Percentiles rank a stretch among this genome's conserved stretches.
These are phyloP conservation scores for Balakata baccata DNA, from an alignment of 345 rosid genomes.

Conservation along the genomic window DNA sequence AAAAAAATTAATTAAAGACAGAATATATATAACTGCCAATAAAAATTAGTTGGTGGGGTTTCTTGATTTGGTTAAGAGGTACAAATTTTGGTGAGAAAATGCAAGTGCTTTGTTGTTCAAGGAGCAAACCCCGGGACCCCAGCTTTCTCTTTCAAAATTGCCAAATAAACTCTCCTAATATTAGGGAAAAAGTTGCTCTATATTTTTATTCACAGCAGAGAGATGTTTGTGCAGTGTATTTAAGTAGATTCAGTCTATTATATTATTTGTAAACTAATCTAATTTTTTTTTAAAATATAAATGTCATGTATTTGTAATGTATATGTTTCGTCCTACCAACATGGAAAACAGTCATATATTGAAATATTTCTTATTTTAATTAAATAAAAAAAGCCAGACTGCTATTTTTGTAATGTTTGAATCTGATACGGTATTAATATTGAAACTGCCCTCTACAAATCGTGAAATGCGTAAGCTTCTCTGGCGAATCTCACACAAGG, in stretches of 20 bases:
- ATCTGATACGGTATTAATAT: background rate
- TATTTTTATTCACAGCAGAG: background rate
- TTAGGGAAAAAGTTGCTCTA: no score
- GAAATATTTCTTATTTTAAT: background rate
- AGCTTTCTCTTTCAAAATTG: background rate
- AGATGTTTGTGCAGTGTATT: constrained; percentile 7
- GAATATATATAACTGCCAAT: background rate
- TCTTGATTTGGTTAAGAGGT: constrained; percentile 11
- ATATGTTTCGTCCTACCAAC: constrained; percentile 30
- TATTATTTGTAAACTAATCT: no score
- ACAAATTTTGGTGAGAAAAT: background rate
- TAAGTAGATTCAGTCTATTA: no score
- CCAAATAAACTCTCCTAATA: no score
- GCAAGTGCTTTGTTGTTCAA: constrained; percentile 23
- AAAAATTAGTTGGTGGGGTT: constrained; percentile 14
- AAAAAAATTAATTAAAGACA: background rate
- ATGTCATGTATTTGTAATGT: constrained; percentile 12
- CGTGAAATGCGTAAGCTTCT: background rate
- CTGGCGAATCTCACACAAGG: constrained; percentile 16
- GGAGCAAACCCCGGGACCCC: constrained; percentile 17
- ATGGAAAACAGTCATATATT: background rate
- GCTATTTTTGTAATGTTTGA: background rate
- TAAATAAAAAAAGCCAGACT: background rate
- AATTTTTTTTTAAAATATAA: no score
- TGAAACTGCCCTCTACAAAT: background rate